Evolutionary conservation across 2,329 filamentous ascomycete genomes (phyloP).

Genomic region (Ophiobolus disseminans): DNA sequence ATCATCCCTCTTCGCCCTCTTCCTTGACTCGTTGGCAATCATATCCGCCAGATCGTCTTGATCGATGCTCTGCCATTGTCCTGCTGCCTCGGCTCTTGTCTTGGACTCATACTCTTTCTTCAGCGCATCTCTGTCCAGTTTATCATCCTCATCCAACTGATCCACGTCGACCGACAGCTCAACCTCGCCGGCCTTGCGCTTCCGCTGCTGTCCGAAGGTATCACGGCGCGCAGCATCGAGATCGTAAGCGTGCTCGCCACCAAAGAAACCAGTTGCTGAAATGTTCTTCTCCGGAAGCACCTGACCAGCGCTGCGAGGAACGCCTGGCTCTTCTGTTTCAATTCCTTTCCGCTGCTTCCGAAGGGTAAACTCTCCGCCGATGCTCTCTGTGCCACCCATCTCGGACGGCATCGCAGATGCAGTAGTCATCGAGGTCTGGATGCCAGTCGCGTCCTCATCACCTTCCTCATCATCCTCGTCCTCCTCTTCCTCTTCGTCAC

Average conservation of each 20-base stretch:
- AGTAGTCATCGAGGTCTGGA: conserved; percentile 76
- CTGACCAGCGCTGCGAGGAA: conserved; percentile 81
- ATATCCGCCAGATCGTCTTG: conserved; percentile 94
- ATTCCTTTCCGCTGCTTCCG: conserved; percentile 81
- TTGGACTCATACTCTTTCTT: conserved; percentile 78
- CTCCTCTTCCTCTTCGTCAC: conserved; percentile 64
- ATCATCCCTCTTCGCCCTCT: conserved; percentile 86
- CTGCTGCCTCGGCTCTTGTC: conserved; percentile 65
- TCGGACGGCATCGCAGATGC: conserved; percentile 83
- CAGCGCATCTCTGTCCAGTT: conserved; percentile 84
- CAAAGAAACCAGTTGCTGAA: conserved; percentile 90
- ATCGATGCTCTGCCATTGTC: conserved; percentile 74
- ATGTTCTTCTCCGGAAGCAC: conserved; percentile 89
- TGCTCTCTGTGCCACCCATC: conserved; percentile 74
- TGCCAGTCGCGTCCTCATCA: conserved; percentile 63
- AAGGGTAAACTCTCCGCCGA: conserved; percentile 87
- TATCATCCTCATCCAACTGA: conserved; percentile 74
- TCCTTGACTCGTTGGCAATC: conserved; percentile 92
- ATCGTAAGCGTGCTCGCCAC: conserved; percentile 92
- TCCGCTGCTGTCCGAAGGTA: conserved; percentile 85
- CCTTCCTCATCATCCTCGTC: conserved; percentile 75
- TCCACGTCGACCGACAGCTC: conserved; percentile 93
- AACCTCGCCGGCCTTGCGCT: conserved; percentile 89
- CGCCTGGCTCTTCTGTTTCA: conserved; percentile 80
- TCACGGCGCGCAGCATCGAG: conserved; percentile 64